Percentiles rank a stretch among this genome's conserved stretches.
Evolutionary conservation across 179 eudicot genomes (phyloP).

Genomic region (Actinidia polygama): DNA sequence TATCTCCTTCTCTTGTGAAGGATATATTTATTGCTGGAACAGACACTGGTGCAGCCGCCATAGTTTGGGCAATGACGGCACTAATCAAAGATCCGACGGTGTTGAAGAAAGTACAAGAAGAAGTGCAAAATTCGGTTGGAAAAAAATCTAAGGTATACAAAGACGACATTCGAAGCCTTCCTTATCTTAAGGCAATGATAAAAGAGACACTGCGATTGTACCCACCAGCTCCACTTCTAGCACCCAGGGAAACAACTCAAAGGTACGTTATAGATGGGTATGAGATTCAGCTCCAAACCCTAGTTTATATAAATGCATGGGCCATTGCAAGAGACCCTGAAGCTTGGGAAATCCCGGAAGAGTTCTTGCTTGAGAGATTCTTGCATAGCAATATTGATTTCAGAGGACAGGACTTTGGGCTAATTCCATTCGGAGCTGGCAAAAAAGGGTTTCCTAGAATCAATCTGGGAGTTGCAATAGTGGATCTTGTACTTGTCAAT

Average conservation of each 20-base stretch:
- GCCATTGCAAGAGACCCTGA: background rate
- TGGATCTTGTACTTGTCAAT: background rate
- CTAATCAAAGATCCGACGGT: background rate
- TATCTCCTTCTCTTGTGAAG: background rate
- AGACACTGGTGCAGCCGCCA: background rate
- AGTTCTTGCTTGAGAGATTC: background rate
- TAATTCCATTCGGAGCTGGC: background rate
- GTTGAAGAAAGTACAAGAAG: background rate
- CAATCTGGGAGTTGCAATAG: background rate
- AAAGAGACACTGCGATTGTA: background rate
- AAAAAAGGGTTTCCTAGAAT: background rate
- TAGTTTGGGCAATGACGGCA: slow-evolving; percentile 15
- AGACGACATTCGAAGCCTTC: too few species aligned
- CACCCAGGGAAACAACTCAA: too few species aligned
- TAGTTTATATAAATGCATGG: background rate
- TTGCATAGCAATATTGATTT: background rate
- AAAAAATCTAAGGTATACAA: background rate
- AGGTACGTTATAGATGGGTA: background rate
- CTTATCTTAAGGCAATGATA: too few species aligned
- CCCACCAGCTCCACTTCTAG: background rate
- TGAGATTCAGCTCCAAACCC: background rate
- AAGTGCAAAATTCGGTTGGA: background rate
- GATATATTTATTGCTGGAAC: slow-evolving; percentile 12
- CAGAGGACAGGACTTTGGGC: background rate
- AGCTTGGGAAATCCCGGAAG: background rate